Evolutionary conservation across 257 asterid genomes (phyloP).

Genomic region (Perilla frutescens): DNA sequence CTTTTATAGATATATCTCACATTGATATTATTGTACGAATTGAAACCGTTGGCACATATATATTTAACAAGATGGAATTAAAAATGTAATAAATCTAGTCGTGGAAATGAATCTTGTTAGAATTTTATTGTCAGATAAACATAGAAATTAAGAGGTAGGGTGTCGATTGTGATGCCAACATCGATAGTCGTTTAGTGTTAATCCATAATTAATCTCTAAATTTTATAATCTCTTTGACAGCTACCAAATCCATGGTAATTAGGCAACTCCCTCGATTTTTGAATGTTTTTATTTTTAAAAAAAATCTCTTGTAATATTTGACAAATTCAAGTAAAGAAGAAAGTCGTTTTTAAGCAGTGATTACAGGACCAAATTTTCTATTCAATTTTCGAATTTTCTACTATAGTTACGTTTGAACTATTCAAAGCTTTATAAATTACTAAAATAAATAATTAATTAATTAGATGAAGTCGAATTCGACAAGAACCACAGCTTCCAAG

Average conservation of each 20-base stretch:
- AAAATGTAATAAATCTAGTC: no score
- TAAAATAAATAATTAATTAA: background rate
- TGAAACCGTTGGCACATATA: no score
- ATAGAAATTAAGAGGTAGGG: background rate
- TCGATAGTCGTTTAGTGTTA: background rate
- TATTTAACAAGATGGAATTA: no score
- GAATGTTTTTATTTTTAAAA: background rate
- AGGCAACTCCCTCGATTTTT: slow-evolving; percentile 19
- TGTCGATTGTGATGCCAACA: slow-evolving; percentile 26
- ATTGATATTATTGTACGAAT: no score
- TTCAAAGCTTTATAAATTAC: background rate
- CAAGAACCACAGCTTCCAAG: slow-evolving; percentile 27
- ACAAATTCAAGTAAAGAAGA: slow-evolving; percentile 3
- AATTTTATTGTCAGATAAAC: slow-evolving; percentile 28
- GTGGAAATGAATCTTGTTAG: slow-evolving; percentile 25
- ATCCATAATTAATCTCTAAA: background rate
- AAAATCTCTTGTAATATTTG: background rate
- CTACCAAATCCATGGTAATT: slow-evolving; percentile 12
- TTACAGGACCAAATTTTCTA: background rate
- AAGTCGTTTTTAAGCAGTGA: background rate
- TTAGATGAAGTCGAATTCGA: slow-evolving; percentile 3
- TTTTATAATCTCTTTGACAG: slow-evolving; percentile 28
- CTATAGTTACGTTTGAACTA: slow-evolving; percentile 1
- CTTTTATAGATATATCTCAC: no score
- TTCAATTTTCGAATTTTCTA: background rate